A percentile compares a stretch with the other conserved stretches of the same genome.
Evolutionary conservation across 306 rosid genomes (phyloP).

Genomic region (cucumber (Cucumis sativus)): DNA sequence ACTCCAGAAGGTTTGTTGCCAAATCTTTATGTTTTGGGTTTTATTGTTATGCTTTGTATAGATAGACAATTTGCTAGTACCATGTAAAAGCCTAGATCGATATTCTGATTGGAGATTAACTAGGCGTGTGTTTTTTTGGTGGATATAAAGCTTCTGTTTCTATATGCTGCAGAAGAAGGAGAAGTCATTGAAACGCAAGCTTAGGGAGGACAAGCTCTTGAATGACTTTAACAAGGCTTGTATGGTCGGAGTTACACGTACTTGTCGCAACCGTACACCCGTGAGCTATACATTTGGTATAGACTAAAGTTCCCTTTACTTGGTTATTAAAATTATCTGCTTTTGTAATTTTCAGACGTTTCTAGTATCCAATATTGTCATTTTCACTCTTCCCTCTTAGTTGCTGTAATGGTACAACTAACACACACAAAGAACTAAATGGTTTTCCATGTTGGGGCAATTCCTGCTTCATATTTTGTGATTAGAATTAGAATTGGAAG

Average conservation of each 20-base stretch:
- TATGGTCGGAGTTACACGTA: constrained; percentile 36
- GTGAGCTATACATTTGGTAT: constrained; percentile 65
- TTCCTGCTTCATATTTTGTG: not conserved
- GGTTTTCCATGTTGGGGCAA: not conserved
- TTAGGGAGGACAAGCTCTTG: constrained; percentile 32
- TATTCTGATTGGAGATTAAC: not conserved
- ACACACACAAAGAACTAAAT: not conserved
- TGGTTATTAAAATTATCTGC: not conserved
- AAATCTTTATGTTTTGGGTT: constrained; percentile 5
- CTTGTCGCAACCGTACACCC: constrained; percentile 48
- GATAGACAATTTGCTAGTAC: not conserved
- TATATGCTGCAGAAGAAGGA: constrained; percentile 45
- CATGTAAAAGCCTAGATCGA: not conserved
- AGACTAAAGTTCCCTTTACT: not conserved
- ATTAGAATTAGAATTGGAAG: not conserved
- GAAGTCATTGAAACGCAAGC: constrained; percentile 35
- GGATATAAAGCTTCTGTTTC: not conserved
- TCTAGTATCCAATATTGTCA: not conserved
- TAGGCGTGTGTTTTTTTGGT: not conserved
- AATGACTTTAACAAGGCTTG: constrained; percentile 19
- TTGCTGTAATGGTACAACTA: not conserved
- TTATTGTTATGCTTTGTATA: not conserved
- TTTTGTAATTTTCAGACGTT: not conserved
- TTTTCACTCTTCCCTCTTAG: not conserved
- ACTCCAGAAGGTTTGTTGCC: constrained; percentile 37